Base-by-base conservation (phyloP, 2,329 filamentous ascomycete species). In the Orbilia quercus region DNA sequence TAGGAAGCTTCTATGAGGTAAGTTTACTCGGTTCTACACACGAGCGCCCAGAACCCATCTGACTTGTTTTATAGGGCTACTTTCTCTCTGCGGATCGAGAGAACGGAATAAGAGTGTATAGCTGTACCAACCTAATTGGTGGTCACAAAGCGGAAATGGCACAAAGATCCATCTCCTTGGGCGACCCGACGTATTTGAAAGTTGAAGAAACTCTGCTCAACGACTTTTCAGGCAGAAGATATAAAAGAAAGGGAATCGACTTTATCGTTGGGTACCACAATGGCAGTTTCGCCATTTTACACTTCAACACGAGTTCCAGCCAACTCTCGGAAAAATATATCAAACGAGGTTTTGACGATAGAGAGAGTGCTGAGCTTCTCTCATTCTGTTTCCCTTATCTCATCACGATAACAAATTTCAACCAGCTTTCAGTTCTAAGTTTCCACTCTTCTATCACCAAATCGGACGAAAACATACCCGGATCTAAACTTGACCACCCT, bases 1-100 rank as follows among this genome's bases (percentile, higher is more conserved):
- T 60, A n/a, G 67, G 67, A 1, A 51, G 48, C 42, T 72, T 72
- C 23, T 65, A 59, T 20, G 51, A 72, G 45, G 67, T 72, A 53
- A 65, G 58, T 45, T 7, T 44, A 14, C 11, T 5, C 1, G 48
- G 23, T 23, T 20, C 14, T 11, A 7, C 9, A 1, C 22, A 2
- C 18, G 2, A 34, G 28, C 12, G 1, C 28, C 23, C 6, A 14
- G n/a, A 18, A n/a, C n/a, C 28, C 7, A 16, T 1, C 69, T 73
- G 38, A 73, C 25, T 14, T 16, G 23, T 23, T 23, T 14, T 6
- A 16, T 53, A 74, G 69, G 69, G 69, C 7, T 74, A 74, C 23
- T 66, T 74, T 50, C 42, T 74, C 22, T 55, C 54, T 2, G 62
- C 48, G 5, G 69, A 74, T 18, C 31, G 28, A 12, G 11, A 25